Evolutionary conservation across 176 grass and related monocot species (phyloP), one percentile per base, ranked within the genome.

Genomic region (Secale cereale): DNA sequence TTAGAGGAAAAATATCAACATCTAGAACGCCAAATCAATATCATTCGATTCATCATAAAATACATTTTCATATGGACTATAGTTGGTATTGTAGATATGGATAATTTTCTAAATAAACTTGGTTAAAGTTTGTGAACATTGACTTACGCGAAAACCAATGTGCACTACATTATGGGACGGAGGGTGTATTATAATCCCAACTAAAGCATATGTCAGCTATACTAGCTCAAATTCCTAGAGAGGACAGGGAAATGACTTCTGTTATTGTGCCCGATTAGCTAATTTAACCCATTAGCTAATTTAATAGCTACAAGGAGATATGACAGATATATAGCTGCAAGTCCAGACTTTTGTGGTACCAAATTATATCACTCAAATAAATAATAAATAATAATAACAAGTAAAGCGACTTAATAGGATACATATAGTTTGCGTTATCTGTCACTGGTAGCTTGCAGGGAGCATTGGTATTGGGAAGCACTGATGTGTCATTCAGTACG

Each of bases 401-500:
- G 41, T 75, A 60, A 59, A 68, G 46, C 14, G 8, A 77, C 36
- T 85, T n/a, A 40, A 59, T 78, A 94, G 96, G 93, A 98, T 94
- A 95, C 93, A 4, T 62, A 93, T 91, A 22, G 10, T 78, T 84
- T 83, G 85, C 41, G 70, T 84, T 86, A 76, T 88, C 76, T 76
- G 79, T 41, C 16, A 36, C 75, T 57, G 79, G 61, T 77, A 85
- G 84, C 79, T 60, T 86, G 66, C 28, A 26, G 31, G 50, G 83
- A 80, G 86, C 86, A 94, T 98, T 95, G 65, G 62, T 32, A 76
- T 79, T 91, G 39, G 76, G 83, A 66, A 45, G 67, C 77, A 64
- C 78, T 90, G 78, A 83, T 16, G 60, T 91, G 46, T 74, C 28
- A 81, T 91, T 89, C n/a, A 70, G 85, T 31, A 81, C 28, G 25